Evolutionary conservation across 768 basidiomycete genomes (phyloP).

Genomic region (Paxillus ammoniavirescens): DNA sequence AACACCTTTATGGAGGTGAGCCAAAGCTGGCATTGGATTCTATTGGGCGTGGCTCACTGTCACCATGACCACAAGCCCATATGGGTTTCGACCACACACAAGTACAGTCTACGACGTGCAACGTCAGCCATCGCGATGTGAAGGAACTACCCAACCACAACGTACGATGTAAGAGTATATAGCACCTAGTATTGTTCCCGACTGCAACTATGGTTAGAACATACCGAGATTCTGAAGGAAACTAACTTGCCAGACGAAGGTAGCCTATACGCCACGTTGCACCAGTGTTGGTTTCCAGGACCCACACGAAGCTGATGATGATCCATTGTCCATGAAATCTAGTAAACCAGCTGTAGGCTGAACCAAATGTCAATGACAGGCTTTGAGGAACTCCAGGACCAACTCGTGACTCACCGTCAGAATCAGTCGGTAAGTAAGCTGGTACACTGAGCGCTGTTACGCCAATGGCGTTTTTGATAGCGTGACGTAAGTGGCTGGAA

Average conservation of each 20-base stretch:
- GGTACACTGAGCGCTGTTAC: constrained; percentile 42
- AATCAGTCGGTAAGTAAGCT: constrained; percentile 39
- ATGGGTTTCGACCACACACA: constrained; percentile 41
- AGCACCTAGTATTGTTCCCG: constrained; percentile 34
- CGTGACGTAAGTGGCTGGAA: constrained; percentile 45
- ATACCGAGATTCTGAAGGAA: neutral
- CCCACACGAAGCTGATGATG: constrained; percentile 50
- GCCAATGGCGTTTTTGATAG: constrained; percentile 44
- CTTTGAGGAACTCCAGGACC: neutral
- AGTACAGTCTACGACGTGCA: constrained; percentile 32
- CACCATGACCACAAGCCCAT: constrained; percentile 38
- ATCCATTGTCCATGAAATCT: constrained; percentile 47
- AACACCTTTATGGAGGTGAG: constrained; percentile 29
- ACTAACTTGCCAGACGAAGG: constrained; percentile 39
- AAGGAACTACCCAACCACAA: neutral
- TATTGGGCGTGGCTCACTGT: constrained; percentile 29
- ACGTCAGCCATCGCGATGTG: neutral
- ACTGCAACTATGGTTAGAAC: constrained; percentile 11
- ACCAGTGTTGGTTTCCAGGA: constrained; percentile 51
- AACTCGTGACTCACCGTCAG: constrained; percentile 27
- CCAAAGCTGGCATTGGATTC: neutral
- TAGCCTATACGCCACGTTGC: constrained; percentile 49
- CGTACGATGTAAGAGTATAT: constrained; percentile 34
- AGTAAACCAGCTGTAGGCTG: constrained; percentile 40
- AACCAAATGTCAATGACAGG: neutral